Conservation (phyloP, 2,329 filamentous ascomycete genomes). For the Plectosphaerella plurivora region DNA sequence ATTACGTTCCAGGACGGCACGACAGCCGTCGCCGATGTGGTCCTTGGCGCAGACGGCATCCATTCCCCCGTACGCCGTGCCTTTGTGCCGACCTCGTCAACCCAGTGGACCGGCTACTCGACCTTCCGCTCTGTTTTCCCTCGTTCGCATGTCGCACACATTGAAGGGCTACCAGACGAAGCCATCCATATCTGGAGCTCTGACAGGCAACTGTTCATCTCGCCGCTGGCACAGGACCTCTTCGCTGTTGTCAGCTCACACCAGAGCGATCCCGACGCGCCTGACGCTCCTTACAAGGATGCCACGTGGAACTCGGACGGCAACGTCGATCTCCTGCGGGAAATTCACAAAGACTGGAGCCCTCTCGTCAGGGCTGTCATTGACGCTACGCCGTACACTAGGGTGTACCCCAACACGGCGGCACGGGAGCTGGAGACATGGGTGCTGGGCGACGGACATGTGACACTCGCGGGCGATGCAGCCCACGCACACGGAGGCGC, state of each 20-base stretch:
- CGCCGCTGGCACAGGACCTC: slow-evolving; percentile 31
- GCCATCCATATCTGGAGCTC: slow-evolving; percentile 40
- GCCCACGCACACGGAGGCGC: slow-evolving; percentile 36
- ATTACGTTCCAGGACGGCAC: slow-evolving; percentile 45
- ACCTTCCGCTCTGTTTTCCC: slow-evolving; percentile 41
- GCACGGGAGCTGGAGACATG: slow-evolving; percentile 33
- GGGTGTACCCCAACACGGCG: slow-evolving; percentile 37
- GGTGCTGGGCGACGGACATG: slow-evolving; percentile 28
- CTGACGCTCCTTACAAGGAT: slow-evolving; percentile 21
- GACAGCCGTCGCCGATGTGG: slow-evolving; percentile 35
- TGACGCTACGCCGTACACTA: slow-evolving; percentile 32
- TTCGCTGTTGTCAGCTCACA: slow-evolving; percentile 38
- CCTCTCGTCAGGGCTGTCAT: slow-evolving; percentile 32
- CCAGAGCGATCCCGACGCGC: slow-evolving; percentile 27
- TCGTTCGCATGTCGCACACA: slow-evolving; percentile 29
- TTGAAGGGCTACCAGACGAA: slow-evolving; percentile 33
- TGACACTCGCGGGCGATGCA: slow-evolving; percentile 33
- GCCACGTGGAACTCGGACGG: slow-evolving; percentile 33
- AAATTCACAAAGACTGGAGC: slow-evolving; percentile 37
- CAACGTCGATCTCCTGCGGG: slow-evolving; percentile 27
- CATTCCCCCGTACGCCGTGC: slow-evolving; percentile 38
- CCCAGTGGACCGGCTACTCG: slow-evolving; percentile 38
- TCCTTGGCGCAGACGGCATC: slow-evolving; percentile 50
- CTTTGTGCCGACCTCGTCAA: slow-evolving; percentile 34
- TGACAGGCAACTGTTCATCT: slow-evolving; percentile 36